Conservation (phyloP, 2,329 filamentous ascomycete genomes). For the Penicillium olsonii region DNA sequence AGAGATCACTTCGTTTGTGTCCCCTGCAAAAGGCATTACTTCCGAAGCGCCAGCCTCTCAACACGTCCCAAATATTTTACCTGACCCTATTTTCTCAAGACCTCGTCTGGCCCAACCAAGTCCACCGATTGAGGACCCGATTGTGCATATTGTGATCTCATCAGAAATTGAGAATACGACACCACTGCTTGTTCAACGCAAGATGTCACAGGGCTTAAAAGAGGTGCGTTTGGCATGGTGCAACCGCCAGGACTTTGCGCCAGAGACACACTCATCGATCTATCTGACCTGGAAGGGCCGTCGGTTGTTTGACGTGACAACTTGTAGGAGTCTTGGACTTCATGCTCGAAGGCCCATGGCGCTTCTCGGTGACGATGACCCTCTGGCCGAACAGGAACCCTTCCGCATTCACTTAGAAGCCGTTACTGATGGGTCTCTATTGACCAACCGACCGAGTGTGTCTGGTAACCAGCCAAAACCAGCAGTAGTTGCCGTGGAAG, state of each 20-base stretch:
- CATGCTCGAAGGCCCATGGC: slow-evolving; percentile 41
- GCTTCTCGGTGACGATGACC: slow-evolving; percentile 44
- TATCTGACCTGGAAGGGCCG: slow-evolving; percentile 79
- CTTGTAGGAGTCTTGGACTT: slow-evolving; percentile 68
- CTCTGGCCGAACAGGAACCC: slow-evolving; percentile 53
- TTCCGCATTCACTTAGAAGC: slow-evolving; percentile 72
- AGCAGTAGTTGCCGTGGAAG: slow-evolving; percentile 5
- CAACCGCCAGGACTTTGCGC: slow-evolving; percentile 57
- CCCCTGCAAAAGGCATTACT: not conserved
- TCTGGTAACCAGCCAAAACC: slow-evolving; percentile 1
- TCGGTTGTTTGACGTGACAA: slow-evolving; percentile 74
- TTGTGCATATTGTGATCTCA: slow-evolving; percentile 67
- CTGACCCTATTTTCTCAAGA: too few species aligned
- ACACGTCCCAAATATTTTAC: not conserved
- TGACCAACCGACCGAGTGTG: slow-evolving; percentile 28
- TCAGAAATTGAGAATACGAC: slow-evolving; percentile 65
- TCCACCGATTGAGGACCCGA: slow-evolving; percentile 43
- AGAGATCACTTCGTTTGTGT: not conserved
- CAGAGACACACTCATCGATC: slow-evolving; percentile 55
- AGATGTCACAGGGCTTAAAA: slow-evolving; percentile 66
- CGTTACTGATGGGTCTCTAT: slow-evolving; percentile 67
- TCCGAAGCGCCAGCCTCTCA: not conserved
- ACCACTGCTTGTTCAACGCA: slow-evolving; percentile 64
- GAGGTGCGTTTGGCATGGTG: slow-evolving; percentile 72
- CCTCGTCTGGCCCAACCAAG: not conserved